Evolutionary conservation across 2,329 filamentous ascomycete genomes (phyloP), one percentile per base, ranked within the genome.

Genomic region (Akanthomyces uredinophilus): DNA sequence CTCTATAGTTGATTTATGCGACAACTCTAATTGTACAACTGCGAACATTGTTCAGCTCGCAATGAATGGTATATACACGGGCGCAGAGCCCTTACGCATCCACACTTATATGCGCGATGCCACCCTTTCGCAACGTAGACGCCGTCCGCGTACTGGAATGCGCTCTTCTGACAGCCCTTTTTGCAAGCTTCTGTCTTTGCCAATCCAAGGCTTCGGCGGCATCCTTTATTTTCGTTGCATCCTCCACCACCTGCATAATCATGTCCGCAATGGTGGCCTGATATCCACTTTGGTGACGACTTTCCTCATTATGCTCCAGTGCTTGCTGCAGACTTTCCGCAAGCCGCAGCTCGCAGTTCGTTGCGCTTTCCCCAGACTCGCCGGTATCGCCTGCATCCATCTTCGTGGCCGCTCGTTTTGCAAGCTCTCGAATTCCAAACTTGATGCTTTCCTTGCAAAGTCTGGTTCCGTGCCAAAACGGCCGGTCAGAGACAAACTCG

Each of bases 391-490:
- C 63, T 14, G 65, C 52, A 18, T 63, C 67, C 5, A 66, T 61
- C 5, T 20, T n/a, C 6, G 22, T 24, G 16, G 55, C 44, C 16
- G 65, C 66, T 20, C 73, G 70, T 60, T 66, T 66, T 22, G 70
- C 70, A 35, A 71, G 64, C 20, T 68, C 68, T 65, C 75, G 75
- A 68, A 76, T 75, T 10, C 73, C 74, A 27, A 72, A 66, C 64
- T 76, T 76, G 66, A 76, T 68, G n/a, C 69, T 73, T 62, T 74
- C 70, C 59, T 76, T 75, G 66, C 74, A 76, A 41, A 68, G 68
- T 41, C 68, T 70, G 53, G 71, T 73, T 11, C 73, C 72, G n/a
- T 74, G 71, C 75, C 75, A 77, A 68, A 72, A 74, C 50, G 68
- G 68, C 20, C 67, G 64, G 60, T 71, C 69, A 4, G 71, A 69